Percentiles rank a stretch among this genome's conserved stretches.
Evolutionary conservation across 2,329 filamentous ascomycete genomes (phyloP).

Genomic region (Diplocarpon mali): DNA sequence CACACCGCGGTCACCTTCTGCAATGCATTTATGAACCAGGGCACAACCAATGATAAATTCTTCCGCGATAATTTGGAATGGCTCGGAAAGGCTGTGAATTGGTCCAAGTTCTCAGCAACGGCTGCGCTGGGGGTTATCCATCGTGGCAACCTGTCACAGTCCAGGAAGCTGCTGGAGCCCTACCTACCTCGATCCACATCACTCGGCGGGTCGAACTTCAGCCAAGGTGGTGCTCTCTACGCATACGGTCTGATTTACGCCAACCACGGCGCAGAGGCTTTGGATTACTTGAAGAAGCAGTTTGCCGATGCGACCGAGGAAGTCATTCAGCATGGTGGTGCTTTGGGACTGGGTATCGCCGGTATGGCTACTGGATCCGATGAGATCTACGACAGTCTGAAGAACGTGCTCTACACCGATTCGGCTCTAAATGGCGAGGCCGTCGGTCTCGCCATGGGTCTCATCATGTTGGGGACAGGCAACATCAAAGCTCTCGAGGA

Average conservation of each 20-base stretch:
- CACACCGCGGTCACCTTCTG: slow-evolving; percentile 95
- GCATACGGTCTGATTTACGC: slow-evolving; percentile 94
- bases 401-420: slow-evolving; percentile 79
- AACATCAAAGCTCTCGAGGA: slow-evolving; percentile 88
- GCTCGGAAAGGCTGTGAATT: slow-evolving; percentile 97
- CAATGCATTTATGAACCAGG: slow-evolving; percentile 98
- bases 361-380: slow-evolving; percentile 94
- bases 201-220: slow-evolving; percentile 80
- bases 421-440: slow-evolving; percentile 96
- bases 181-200: slow-evolving; percentile 75
- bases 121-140: slow-evolving; percentile 95
- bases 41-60: slow-evolving; percentile 95
- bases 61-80: slow-evolving; percentile 97
- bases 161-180: slow-evolving; percentile 83
- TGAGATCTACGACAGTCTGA: slow-evolving; percentile 83
- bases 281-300: slow-evolving; percentile 66
- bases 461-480: slow-evolving; percentile 97
- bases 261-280: slow-evolving; percentile 87
- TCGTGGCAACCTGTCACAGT: slow-evolving; percentile 86
- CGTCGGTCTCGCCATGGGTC: slow-evolving; percentile 88
- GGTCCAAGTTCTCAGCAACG: slow-evolving; percentile 98
- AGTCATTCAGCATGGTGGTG: slow-evolving; percentile 93
- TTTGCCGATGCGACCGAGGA: slow-evolving; percentile 73
- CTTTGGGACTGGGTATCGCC: slow-evolving; percentile 87
- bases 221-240: slow-evolving; percentile 90